Evolutionary conservation across 31 red algal genomes (phyloP), one percentile per base, ranked within the genome.

Genomic region (Asparagopsis taxiformis): DNA sequence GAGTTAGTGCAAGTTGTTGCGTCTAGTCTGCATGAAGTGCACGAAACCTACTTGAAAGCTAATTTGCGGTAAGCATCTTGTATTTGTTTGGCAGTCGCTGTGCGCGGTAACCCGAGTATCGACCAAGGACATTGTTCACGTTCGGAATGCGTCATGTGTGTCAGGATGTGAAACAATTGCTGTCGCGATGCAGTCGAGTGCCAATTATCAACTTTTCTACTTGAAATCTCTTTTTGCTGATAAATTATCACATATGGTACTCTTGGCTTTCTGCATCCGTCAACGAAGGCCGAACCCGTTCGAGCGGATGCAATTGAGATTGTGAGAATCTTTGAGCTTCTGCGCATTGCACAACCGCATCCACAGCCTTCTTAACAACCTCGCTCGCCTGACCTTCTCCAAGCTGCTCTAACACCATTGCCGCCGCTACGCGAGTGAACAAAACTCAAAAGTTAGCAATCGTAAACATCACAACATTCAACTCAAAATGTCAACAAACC

Each of bases 1-100:
- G 11, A 19, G 8, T 17, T 17, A 59, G 24, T 17, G 10, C 21
- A 19, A 28, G 55, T 59, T 19, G 22, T 19, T 28, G 24, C 8
- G 13, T 59, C 55, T 59, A 10, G 55, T 59, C 55, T 59, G 9
- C 37, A 13, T 13, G 10, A 8, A 8, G 22, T 59, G 10, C 23
- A 20, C n/a, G 11, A 29, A 60, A 73, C 80, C 30, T 85, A 85
- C 80, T 73, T 72, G 17, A 85, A 51, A 21, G 80, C 80, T 59
- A 85, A 59, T 75, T 75, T 85, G n/a, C 68, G 80, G 60, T 85
- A 85, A 1, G 80, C 80, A 30, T 85, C 80, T 13, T 61, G 80
- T 49, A 85, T 59, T 31, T 75, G 39, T 49, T 63, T 36, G 8
- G 46, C 43, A 49, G 80, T 75, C 22, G 80, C 80, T 8, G 51